Evolutionary conservation across 2,329 filamentous ascomycete genomes (phyloP).

Genomic region (Epichloe brachyelytri): DNA sequence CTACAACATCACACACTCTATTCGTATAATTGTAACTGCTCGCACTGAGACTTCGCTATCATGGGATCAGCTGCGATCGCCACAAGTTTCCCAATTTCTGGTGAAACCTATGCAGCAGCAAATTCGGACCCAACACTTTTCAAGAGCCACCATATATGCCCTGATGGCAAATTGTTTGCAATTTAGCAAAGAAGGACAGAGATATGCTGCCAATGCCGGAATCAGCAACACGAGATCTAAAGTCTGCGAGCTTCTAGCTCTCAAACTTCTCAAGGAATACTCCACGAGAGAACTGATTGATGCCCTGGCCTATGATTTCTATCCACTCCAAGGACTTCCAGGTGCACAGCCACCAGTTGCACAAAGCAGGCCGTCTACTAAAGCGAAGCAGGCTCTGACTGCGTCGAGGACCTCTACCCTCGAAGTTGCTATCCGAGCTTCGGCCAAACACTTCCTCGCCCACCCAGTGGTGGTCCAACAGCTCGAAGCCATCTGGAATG

Average conservation of each 20-base stretch:
- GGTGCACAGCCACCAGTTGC: slow-evolving; percentile 26
- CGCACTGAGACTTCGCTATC: slow-evolving; percentile 84
- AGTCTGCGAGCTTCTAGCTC: slow-evolving; percentile 80
- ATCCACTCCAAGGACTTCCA: slow-evolving; percentile 72
- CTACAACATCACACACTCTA: slow-evolving; percentile 81
- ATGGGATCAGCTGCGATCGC: slow-evolving; percentile 92
- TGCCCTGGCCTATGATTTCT: slow-evolving; percentile 88
- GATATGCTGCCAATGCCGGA: slow-evolving; percentile 72
- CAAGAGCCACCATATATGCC: slow-evolving; percentile 74
- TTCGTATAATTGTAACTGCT: slow-evolving; percentile 70
- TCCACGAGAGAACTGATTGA: slow-evolving; percentile 83
- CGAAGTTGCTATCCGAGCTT: slow-evolving; percentile 84
- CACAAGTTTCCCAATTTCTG: slow-evolving; percentile 89
- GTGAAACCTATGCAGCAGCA: slow-evolving; percentile 91
- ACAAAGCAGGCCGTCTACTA: slow-evolving; percentile 21
- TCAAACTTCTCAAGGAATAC: slow-evolving; percentile 83
- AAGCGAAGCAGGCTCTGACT: slow-evolving; percentile 35
- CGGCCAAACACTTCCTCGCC: slow-evolving; percentile 82
- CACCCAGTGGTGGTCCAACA: slow-evolving; percentile 89
- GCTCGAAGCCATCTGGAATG: slow-evolving; percentile 94
- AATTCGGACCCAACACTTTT: slow-evolving; percentile 72
- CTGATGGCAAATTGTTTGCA: slow-evolving; percentile 89
- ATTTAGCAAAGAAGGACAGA: slow-evolving; percentile 75
- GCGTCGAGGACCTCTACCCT: slow-evolving; percentile 76
- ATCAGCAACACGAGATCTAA: slow-evolving; percentile 73